Evolutionary conservation across 2,329 filamentous ascomycete species (phyloP).

Genomic region (Aspergillus eucalypticola): DNA sequence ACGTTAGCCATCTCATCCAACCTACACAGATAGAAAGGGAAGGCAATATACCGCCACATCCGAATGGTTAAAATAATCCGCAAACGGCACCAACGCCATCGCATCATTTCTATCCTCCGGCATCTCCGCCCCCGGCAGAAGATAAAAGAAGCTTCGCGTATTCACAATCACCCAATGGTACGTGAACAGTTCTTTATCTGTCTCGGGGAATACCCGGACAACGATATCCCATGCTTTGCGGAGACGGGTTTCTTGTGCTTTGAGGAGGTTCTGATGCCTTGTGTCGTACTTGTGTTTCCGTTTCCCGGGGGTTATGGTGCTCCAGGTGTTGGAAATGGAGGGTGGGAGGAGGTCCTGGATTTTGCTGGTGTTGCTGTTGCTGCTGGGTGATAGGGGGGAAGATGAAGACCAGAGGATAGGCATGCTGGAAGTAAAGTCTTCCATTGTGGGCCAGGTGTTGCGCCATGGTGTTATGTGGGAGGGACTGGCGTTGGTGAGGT

Average conservation of each 20-base stretch:
- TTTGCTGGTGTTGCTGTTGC: background rate
- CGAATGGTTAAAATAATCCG: constrained; percentile 51
- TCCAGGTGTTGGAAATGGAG: constrained; percentile 42
- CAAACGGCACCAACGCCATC: constrained; percentile 49
- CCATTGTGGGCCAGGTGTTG: constrained; percentile 64
- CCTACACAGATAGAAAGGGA: background rate
- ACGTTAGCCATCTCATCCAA: background rate
- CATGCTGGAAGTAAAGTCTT: constrained; percentile 61
- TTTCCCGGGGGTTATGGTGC: constrained; percentile 24
- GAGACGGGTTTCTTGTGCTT: constrained; percentile 57
- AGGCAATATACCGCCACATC: constrained; percentile 40
- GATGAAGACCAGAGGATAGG: constrained; percentile 56
- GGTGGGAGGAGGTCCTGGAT: constrained; percentile 32
- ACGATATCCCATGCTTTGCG: constrained; percentile 53
- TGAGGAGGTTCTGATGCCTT: constrained; percentile 38
- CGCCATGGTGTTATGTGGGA: constrained; percentile 59
- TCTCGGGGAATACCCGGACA: constrained; percentile 45
- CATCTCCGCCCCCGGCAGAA: constrained; percentile 42
- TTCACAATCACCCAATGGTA: constrained; percentile 64
- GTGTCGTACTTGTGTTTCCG: constrained; percentile 32
- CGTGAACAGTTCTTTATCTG: constrained; percentile 47
- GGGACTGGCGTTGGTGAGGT: constrained; percentile 56
- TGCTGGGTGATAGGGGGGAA: constrained; percentile 30
- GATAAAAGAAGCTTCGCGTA: constrained; percentile 62
- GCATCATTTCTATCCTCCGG: constrained; percentile 46